Conservation (phyloP, 495 filamentous ascomycete genomes). For the Pseudomonodictys pantanalensis region DNA sequence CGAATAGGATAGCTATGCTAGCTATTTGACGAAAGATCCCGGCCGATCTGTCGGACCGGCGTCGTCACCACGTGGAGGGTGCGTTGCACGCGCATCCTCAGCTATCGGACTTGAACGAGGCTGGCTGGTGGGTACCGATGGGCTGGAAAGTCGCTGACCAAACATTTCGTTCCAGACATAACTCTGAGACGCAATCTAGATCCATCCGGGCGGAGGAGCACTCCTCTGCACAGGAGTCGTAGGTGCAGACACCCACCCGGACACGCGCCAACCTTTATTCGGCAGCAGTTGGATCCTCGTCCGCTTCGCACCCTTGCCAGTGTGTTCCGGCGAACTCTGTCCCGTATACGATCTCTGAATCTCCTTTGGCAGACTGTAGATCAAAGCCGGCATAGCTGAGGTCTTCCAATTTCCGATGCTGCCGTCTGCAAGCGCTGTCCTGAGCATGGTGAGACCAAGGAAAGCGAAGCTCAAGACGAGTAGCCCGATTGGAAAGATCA, state of each 20-base stretch:
- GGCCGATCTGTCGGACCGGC: no score
- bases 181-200: no score
- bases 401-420: slow-evolving; percentile 27
- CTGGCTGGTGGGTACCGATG: no score
- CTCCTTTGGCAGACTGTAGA: slow-evolving; percentile 23
- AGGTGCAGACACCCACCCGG: slow-evolving; percentile 7
- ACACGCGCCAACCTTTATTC: slow-evolving; percentile 19
- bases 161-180: no score
- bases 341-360: slow-evolving; percentile 16
- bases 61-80: no score
- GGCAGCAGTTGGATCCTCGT: slow-evolving; percentile 16
- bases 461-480: slow-evolving; percentile 20
- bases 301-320: slow-evolving; percentile 21
- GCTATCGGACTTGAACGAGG: no score
- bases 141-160: no score
- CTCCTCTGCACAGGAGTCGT: not conserved
- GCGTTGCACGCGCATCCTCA: no score
- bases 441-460: slow-evolving; percentile 23
- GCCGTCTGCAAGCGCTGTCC: not conserved
- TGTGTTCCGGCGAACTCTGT: slow-evolving; percentile 3
- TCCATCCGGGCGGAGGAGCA: not conserved
- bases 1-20: no score
- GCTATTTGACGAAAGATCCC: no score
- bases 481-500: slow-evolving; percentile 16
- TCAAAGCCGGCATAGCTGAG: slow-evolving; percentile 26